A percentile compares a stretch with the other conserved stretches of the same genome.
phyloP scores from a whole-genome alignment of 2,329 filamentous ascomycete genomes.

The Aspergillus latus region DNA sequence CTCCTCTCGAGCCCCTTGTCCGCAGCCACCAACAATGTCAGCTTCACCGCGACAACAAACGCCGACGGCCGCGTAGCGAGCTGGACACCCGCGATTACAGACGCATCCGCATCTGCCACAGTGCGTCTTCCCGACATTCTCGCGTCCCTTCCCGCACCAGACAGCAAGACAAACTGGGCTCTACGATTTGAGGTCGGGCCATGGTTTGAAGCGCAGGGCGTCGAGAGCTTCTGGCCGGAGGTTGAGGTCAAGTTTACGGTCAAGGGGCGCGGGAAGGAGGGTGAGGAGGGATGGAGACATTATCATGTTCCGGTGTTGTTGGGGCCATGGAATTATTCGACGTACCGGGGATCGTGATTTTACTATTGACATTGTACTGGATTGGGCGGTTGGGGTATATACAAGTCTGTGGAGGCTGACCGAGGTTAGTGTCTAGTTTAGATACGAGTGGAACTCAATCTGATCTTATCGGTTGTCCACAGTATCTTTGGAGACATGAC shows the following conservation, averaged over 20 bases:
- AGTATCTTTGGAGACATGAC: not conserved
- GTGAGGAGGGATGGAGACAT: conserved; percentile 47
- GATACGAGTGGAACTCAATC: not conserved
- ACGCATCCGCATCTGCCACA: conserved; percentile 20
- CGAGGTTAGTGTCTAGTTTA: not conserved
- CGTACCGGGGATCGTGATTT: conserved; percentile 49
- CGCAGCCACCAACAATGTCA: conserved; percentile 22
- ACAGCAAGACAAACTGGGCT: conserved; percentile 47
- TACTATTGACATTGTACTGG: not conserved
- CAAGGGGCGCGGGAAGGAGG: conserved; percentile 41
- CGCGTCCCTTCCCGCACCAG: conserved; percentile 33
- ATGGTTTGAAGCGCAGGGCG: conserved; percentile 49
- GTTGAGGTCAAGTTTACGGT: conserved; percentile 53
- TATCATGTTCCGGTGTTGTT: conserved; percentile 54
- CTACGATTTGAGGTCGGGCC: conserved; percentile 48
- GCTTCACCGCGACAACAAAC: conserved; percentile 44
- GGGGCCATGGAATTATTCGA: conserved; percentile 53
- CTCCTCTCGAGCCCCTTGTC: conserved; percentile 49
- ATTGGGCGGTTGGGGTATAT: not conserved
- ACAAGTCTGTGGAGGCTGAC: not conserved
- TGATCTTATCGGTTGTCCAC: not conserved
- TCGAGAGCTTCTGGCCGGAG: conserved; percentile 53
- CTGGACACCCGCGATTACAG: conserved; percentile 12
- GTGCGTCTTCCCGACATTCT: conserved; percentile 31
- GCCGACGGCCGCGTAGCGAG: conserved; percentile 30